Percentiles rank a stretch among this genome's conserved stretches.
These are phyloP conservation scores for Metschnikowia vanudenii DNA, from an alignment of 805 yeast species.

Conservation along the genomic window DNA sequence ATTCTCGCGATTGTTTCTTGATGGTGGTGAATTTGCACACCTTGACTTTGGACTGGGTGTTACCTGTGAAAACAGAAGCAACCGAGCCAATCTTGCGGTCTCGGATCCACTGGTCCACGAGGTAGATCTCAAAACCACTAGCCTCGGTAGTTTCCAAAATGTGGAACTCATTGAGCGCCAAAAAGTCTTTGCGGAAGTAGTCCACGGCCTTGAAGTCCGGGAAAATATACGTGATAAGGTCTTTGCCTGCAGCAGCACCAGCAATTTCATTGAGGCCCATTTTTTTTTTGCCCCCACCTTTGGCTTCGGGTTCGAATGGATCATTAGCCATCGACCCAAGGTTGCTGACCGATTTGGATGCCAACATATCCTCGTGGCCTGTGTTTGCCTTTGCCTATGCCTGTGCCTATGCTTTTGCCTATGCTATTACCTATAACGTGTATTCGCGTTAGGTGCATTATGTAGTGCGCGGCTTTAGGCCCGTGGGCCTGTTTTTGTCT, in stretches of 20 bases:
- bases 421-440: too few relatives aligned
- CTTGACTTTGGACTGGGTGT: constrained; percentile 56
- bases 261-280: background rate
- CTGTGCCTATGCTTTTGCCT: too few relatives aligned
- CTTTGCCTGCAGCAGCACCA: constrained; percentile 10
- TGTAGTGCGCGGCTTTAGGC: too few relatives aligned
- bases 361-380: constrained; percentile 5
- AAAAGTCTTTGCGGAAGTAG: constrained; percentile 41
- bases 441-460: too few relatives aligned
- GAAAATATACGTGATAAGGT: constrained; percentile 40
- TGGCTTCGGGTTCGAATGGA: background rate
- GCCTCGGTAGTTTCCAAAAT: constrained; percentile 47
- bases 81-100: constrained; percentile 64
- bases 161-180: constrained; percentile 34
- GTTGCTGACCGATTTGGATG: constrained; percentile 1
- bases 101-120: constrained; percentile 94
- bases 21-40: constrained; percentile 57
- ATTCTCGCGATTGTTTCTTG: constrained; percentile 45
- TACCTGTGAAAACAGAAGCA: constrained; percentile 85
- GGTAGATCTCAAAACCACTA: constrained; percentile 81
- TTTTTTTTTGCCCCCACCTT: background rate
- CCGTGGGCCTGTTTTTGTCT: too few relatives aligned
- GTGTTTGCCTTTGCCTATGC: background rate
- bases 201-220: constrained; percentile 61
- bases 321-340: background rate